Evolutionary conservation across 1,139 yeast genomes (phyloP), one percentile per base, ranked within the genome.

Genomic region (Zygosaccharomyces pseudobailii): DNA sequence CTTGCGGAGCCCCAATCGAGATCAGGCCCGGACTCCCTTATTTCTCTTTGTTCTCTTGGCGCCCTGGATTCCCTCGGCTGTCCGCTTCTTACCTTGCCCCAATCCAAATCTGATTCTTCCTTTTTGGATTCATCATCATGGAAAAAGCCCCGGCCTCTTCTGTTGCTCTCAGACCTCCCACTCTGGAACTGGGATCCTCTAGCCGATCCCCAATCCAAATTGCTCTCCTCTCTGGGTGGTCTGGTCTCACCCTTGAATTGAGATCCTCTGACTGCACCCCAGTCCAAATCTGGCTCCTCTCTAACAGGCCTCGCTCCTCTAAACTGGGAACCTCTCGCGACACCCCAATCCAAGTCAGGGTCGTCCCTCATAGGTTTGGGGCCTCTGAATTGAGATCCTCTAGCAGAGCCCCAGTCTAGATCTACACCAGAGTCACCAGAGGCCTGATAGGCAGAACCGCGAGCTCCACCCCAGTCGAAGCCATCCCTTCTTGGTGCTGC

Each of bases 401-500:
- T 62, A 24, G 71, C 70, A 19, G 70, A 53, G 36, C 71, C 66
- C 78, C 78, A 74, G 59, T 75, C 79, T 38, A 74, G 55, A n/a
- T 70, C 72, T 32, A 73, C 72, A 45, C 70, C 71, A 51, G 63
- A 61, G 57, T 63, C 68, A 43, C 70, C 68, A 51, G 65, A 62
- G 21, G 50, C 42, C 44, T 49, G 52, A 43, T 43, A 53, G 42
- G 51, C 50, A 25, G 55, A 47, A 6, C 59, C 59, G 47, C 58
- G 54, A 6, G 54, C 54, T 21, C 56, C 55, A 42, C 52, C 55
- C 61, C 57, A 59, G 36, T 63, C 62, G 32, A 55, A 54, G 40
- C 74, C 77, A 46, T 71, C 76, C 59, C 74, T 81, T 58, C 79
- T 83, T 53, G 95, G 95, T 50, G 95, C 96, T 44, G 97, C 97